Evolutionary conservation across 106 monocot species (phyloP).

Genomic region (Narthecium ossifragum): DNA sequence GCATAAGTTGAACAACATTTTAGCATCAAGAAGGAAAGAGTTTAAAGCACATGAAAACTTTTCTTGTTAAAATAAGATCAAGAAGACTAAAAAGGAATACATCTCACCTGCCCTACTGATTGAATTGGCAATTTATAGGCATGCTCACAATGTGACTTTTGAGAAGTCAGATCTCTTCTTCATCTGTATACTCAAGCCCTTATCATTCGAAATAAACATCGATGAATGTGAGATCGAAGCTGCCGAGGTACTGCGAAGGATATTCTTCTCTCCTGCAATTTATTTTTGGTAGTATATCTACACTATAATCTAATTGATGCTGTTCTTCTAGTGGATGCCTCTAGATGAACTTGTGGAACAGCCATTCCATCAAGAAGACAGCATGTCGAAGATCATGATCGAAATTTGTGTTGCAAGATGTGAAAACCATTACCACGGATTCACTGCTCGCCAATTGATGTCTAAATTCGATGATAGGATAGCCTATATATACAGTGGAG

Average conservation of each 20-base stretch:
- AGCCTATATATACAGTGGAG: conserved; percentile 47
- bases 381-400: conserved; percentile 38
- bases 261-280: background rate
- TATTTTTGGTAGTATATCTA: too few relatives aligned
- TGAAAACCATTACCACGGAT: conserved; percentile 41
- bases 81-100: too few relatives aligned
- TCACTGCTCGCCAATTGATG: conserved; percentile 45
- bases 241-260: conserved; percentile 43
- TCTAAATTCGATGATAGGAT: conserved; percentile 74
- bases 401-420: conserved; percentile 44
- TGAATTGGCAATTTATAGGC: conserved; percentile 28
- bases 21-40: too few relatives aligned
- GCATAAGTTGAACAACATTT: too few relatives aligned
- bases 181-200: conserved; percentile 67
- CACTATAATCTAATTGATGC: background rate
- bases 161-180: conserved; percentile 86
- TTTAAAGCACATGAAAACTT: too few relatives aligned
- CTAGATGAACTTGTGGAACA: conserved; percentile 58
- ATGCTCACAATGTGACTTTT: conserved; percentile 77
- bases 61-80: too few relatives aligned
- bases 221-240: conserved; percentile 72
- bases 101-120: too few relatives aligned
- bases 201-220: conserved; percentile 50
- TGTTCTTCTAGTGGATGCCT: conserved; percentile 69
- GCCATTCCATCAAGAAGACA: conserved; percentile 54